Base-by-base conservation (phyloP, 2,329 filamentous ascomycete species). In the Exophiala calicioides region DNA sequence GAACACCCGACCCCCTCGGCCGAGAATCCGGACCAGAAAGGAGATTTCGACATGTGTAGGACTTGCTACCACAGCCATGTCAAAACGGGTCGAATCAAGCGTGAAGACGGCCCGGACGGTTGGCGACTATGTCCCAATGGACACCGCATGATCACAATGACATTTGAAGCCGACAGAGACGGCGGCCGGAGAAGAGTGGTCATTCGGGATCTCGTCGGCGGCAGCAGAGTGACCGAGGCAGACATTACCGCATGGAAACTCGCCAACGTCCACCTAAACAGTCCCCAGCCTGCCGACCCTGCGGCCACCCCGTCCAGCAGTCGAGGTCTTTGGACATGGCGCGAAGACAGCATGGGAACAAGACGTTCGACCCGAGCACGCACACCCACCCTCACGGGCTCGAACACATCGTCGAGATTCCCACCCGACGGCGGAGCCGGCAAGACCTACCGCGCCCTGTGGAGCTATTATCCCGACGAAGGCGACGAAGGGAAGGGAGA, bases 1-100 rank as follows among this genome's bases (percentile, higher is more conserved):
- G 45, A 39, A 5, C 58, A 60, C 35, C 38, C 49, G 6, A 56
- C 57, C 26, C 52, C 57, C 4, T 71, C 76, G 40, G 95, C 90
- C 66, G 81, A 80, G 40, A 73, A 78, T 21, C 70, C 73, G 3
- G 61, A 69, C 18, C 68, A 69, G 0, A 48, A 45, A 15, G 90
- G 90, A n/a, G 86, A 94, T 64, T 95, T 93, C 65, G 88, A 96
- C 58, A 80, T 95, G 36, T 96, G 90, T 68, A 76, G 76, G 13
- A 72, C 77, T 3, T 96, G 90, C 72, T 96, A 96, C 65, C 70
- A 77, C 38, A 78, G 77, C 35, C 75, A 90, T 5, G 78, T 86
- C 1, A 68, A 74, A 2, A 76, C 77, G 0, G 77, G 79, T 6
- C 81, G 80, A 34, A 83, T 96, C 52, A 82, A 80, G 44, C 71